Evolutionary conservation across 345 rosid genomes (phyloP), one percentile per base, ranked within the genome.

Genomic region (Jatropha curcas): DNA sequence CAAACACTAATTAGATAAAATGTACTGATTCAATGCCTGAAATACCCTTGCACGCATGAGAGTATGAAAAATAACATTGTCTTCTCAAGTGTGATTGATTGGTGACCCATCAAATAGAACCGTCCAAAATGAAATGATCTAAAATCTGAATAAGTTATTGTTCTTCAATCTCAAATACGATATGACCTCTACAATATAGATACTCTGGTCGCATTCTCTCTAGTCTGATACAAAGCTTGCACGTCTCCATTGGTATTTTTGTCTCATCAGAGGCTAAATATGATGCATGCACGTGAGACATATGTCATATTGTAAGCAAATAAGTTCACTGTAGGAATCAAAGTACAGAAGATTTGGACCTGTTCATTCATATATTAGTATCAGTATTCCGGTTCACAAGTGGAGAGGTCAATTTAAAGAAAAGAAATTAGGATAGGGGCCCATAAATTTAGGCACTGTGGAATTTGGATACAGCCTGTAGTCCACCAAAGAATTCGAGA

Each of bases 401-500:
- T 45, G 43, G 12, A 39, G 61, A 50, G 43, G 64, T 63, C 69
- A 57, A 76, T 62, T 64, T 14, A 16, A 17, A 24, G 64, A 48
- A 72, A 60, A 61, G 60, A 57, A 60, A 68, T 46, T 16, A 4
- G 6, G 57, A 62, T 1, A 13, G 30, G 80, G 71, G 20, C 50
- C 77, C 71, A 53, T 56, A 67, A 25, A 11, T 30, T 28, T 41
- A 51, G 28, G 68, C 51, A 31, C 33, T 25, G 28, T 68, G 74
- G n/a, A n/a, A n/a, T n/a, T n/a, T n/a, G n/a, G 64, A 63, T 24
- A 72, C 74, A 68, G 60, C 74, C 53, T 53, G 76, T 45, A 55
- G 25, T 55, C 60, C 63, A 64, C 71, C 46, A 4, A 22, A 52
- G 67, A 70, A 77, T 45, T 39, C 7, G 72, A 22, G 51, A 60